These are phyloP conservation scores for Mangifera indica DNA, from an alignment of 345 rosid genomes.

Conservation along the genomic window DNA sequence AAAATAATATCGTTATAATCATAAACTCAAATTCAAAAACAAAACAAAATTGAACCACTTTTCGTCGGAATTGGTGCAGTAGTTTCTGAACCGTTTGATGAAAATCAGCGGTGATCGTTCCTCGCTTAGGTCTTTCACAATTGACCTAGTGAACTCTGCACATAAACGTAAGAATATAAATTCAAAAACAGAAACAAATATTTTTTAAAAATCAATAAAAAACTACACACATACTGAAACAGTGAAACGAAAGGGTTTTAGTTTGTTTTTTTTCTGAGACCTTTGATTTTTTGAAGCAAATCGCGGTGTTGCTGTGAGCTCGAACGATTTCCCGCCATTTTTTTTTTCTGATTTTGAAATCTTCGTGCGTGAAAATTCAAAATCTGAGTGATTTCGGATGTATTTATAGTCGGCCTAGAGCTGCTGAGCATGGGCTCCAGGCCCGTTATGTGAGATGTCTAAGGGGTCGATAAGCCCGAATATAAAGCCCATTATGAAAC, in stretches of 20 bases:
- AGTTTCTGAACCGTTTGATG: slow-evolving; percentile 58
- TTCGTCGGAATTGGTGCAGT: slow-evolving; percentile 47
- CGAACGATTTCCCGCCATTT: slow-evolving; percentile 63
- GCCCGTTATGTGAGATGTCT: not conserved
- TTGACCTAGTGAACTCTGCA: slow-evolving; percentile 59
- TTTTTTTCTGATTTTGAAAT: not conserved
- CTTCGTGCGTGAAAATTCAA: not conserved
- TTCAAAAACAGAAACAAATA: not conserved
- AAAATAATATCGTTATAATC: not conserved
- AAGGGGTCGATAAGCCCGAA: not conserved
- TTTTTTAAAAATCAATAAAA: not conserved
- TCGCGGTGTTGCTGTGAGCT: slow-evolving; percentile 21
- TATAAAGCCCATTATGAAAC: not conserved
- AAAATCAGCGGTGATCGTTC: slow-evolving; percentile 50
- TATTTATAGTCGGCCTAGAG: not conserved
- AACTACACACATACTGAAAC: not conserved
- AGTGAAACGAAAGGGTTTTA: not conserved
- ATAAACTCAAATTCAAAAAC: not conserved
- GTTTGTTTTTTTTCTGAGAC: slow-evolving; percentile 21
- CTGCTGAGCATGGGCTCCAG: not conserved
- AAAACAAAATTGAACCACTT: slow-evolving; percentile 51
- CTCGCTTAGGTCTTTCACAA: slow-evolving; percentile 46
- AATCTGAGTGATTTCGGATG: not conserved
- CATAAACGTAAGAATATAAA: not conserved
- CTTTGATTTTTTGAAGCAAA: slow-evolving; percentile 59